phyloP scores from a whole-genome alignment of 805 yeast genomes.

The Lachancea kluyveri region DNA sequence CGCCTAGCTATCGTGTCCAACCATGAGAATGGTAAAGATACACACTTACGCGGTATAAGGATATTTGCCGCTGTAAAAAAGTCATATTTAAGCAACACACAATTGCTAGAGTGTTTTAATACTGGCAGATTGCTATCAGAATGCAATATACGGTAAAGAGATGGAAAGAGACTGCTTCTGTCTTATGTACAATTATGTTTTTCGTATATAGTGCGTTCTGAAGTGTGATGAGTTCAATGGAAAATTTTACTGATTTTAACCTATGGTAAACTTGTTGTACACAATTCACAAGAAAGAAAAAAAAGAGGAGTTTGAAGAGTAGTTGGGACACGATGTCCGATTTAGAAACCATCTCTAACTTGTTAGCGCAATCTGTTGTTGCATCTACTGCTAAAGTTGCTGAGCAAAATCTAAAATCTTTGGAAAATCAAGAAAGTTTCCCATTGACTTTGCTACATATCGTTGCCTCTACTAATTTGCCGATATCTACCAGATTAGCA shows the following conservation, averaged over 20 bases:
- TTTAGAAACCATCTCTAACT: slow-evolving; percentile 45
- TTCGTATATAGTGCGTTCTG: too few species aligned
- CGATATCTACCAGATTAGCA: slow-evolving; percentile 64
- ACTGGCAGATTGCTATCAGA: slow-evolving; percentile 1
- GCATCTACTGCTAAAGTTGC: slow-evolving; percentile 62
- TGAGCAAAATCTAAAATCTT: slow-evolving; percentile 54
- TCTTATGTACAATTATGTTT: too few species aligned
- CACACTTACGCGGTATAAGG: slow-evolving; percentile 74
- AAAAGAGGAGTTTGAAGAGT: too few species aligned
- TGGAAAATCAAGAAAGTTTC: slow-evolving; percentile 70
- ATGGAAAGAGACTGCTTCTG: too few species aligned
- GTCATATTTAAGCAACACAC: slow-evolving; percentile 1
- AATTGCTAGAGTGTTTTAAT: slow-evolving; percentile 3
- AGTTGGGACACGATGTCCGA: too few species aligned
- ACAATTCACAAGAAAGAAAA: too few species aligned
- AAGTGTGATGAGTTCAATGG: too few species aligned
- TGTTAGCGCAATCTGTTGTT: slow-evolving; percentile 56
- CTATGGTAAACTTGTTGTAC: too few species aligned
- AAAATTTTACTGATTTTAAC: too few species aligned
- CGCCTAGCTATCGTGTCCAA: slow-evolving; percentile 38
- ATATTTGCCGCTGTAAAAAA: slow-evolving; percentile 10
- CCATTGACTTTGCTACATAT: slow-evolving; percentile 69
- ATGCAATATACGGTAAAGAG: slow-evolving; percentile 2
- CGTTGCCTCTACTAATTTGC: slow-evolving; percentile 55
- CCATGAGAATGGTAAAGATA: slow-evolving; percentile 94